Evolutionary conservation across 2,329 filamentous ascomycete species (phyloP), one percentile per base, ranked within the genome.

Genomic region (Aspergillus eucalypticola): DNA sequence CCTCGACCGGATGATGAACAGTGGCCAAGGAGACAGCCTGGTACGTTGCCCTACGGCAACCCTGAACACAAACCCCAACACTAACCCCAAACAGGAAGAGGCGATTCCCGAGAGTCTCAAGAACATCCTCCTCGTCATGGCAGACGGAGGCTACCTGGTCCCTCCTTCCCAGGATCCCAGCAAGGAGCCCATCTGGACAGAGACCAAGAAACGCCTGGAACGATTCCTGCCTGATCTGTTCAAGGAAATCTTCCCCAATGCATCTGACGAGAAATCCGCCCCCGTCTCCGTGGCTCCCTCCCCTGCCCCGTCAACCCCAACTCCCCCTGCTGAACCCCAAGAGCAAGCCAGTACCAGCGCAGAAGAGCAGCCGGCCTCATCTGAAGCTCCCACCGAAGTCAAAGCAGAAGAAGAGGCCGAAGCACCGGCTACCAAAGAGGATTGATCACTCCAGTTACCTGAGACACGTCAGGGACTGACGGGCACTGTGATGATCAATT

Each of bases 1-100:
- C 56, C 92, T 99, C 86, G 95, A 99, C 75, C 88, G 95, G 23
- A 83, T 99, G 65, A 96, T 97, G 88, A 96, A 97, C 71, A 95
- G 91, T 70, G 94, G 94, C 0, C 92, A 96, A 75, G 91, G 91
- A 23, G 92, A 96, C 71, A 94, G 89, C 69, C 78, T 96, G 73
- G 90, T 93, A 85, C 17, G 63, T 46, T 35, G 11, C 17, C 3
- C 41, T 41, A 8, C 13, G 23, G 3, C 19, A 8, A 21, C 27
- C 27, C 11, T 11, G 3, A 35, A 46, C 21, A 2, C n/a, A 19
- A 3, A 29, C 13, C 17, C 25, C 19, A 55, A 5, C 29, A 29
- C 42, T 35, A 55, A 29, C 27, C 3, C 41, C 39, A 3, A 42
- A 62, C 67, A 96, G 88, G 92, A 96, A 77, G 95, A 99, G 80